Evolutionary conservation across 2,329 filamentous ascomycete genomes (phyloP), one percentile per base, ranked within the genome.

Genomic region (Cladosporium sp.): DNA sequence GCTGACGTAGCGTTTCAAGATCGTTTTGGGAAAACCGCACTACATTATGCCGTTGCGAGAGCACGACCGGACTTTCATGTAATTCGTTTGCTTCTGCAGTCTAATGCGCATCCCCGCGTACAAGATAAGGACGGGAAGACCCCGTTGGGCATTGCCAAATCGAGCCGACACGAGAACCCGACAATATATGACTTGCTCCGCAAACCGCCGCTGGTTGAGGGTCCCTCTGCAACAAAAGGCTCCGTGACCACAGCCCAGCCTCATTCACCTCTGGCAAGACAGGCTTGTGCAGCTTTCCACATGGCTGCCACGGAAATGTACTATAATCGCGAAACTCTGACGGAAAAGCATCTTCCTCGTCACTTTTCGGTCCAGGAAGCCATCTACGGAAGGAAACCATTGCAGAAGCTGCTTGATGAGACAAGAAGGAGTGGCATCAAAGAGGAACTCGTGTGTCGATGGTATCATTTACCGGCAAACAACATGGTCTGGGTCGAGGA

Each of bases 401-500:
- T 43, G 27, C 24, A 32, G 17, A 17, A 19, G n/a, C 13, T 38
- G 13, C 11, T 38, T 8, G 36, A 38, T 19, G 17, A 17, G 3
- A 38, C 36, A 4, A 8, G 36, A 11, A 38, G 13, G 4, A 38
- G 36, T 9, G 36, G 17, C 36, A 38, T 38, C 15, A 38, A 19
- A 17, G 36, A 38, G 7, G 15, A 38, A 4, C 41, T 30, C 41
- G 19, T 43, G 20, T 73, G 74, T 36, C 59, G 71, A 22, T 74
- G 72, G 72, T 72, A 74, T 29, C 72, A 74, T 57, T 57, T 74
- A 6, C 72, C 72, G 8, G 71, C 69, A 0, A 74, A 74, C 48
- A 76, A 81, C 61, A 76, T 81, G 61, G 75, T 77, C 1, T 85
- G 82, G 82, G 76, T 80, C 4, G 81, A 85, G 64, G 76, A 80